phyloP scores from a whole-genome alignment of 2,329 filamentous ascomycete genomes.

The Ophiostoma piceae region DNA sequence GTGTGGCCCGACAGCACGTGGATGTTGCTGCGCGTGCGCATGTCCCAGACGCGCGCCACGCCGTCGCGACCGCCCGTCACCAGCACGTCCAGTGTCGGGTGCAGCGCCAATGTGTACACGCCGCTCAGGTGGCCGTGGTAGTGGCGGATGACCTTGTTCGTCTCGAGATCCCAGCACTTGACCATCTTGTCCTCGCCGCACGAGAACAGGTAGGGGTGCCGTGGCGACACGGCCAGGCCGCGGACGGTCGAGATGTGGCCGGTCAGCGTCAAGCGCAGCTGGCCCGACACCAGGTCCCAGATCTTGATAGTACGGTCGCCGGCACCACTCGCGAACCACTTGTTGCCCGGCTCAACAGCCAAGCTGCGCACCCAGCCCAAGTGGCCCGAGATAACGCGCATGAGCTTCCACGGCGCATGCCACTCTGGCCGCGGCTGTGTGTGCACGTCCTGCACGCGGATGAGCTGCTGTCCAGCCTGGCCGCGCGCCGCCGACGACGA shows the following conservation, averaged over 20 bases:
- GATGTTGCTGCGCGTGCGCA: slow-evolving; percentile 92
- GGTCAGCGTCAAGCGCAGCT: slow-evolving; percentile 78
- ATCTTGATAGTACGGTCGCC: slow-evolving; percentile 98
- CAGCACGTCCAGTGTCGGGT: slow-evolving; percentile 89
- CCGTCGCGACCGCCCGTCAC: slow-evolving; percentile 93
- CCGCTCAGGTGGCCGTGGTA: slow-evolving; percentile 96
- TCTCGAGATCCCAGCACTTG: slow-evolving; percentile 98
- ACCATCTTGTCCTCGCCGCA: slow-evolving; percentile 99
- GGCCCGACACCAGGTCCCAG: slow-evolving; percentile 88
- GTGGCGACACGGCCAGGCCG: slow-evolving; percentile 82
- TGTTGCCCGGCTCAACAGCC: slow-evolving; percentile 90
- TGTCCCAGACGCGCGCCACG: slow-evolving; percentile 95
- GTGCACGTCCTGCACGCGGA: slow-evolving; percentile 32
- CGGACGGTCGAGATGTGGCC: slow-evolving; percentile 92
- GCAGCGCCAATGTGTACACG: slow-evolving; percentile 88
- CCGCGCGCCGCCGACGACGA: slow-evolving; percentile 31
- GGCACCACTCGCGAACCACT: slow-evolving; percentile 95
- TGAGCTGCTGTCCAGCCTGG: slow-evolving; percentile 38
- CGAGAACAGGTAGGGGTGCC: slow-evolving; percentile 95
- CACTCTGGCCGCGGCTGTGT: slow-evolving; percentile 71
- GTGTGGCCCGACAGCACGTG: slow-evolving; percentile 91
- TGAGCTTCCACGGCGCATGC: slow-evolving; percentile 97
- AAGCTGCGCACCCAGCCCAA: slow-evolving; percentile 88
- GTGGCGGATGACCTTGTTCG: slow-evolving; percentile 97
- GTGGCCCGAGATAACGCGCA: slow-evolving; percentile 95